phyloP scores from a whole-genome alignment of 1,139 yeast species.

The Yamadazyma trypodendri region DNA sequence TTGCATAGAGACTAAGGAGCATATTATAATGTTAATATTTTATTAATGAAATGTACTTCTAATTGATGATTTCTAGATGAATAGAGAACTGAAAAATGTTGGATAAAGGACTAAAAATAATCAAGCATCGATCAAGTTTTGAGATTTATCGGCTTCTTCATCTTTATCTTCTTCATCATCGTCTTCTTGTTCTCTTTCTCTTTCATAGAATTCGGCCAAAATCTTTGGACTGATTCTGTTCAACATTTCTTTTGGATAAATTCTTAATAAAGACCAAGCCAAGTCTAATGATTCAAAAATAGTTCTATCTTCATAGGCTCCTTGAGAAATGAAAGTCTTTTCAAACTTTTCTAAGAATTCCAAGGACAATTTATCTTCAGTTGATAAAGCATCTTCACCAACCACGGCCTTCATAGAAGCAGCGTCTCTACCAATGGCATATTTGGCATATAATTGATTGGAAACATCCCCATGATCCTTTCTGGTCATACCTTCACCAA shows the following conservation, averaged over 20 bases:
- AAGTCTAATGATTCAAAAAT: conserved; percentile 94
- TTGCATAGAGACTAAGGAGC: conserved; percentile 1
- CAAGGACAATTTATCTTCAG: conserved; percentile 93
- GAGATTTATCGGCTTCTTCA: conserved; percentile 33
- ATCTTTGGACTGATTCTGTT: conserved; percentile 98
- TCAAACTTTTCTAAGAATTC: conserved; percentile 98
- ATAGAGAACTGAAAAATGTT: not conserved
- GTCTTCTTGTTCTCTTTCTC: conserved; percentile 64
- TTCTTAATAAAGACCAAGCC: conserved; percentile 97
- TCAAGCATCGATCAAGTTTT: conserved; percentile 55
- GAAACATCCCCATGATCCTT: conserved; percentile 99
- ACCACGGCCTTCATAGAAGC: conserved; percentile 99
- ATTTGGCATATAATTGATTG: conserved; percentile 96
- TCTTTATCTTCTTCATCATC: conserved; percentile 53
- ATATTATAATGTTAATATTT: not conserved
- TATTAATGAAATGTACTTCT: conserved; percentile 3
- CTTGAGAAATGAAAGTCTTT: conserved; percentile 91
- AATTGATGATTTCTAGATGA: not conserved
- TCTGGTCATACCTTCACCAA: conserved; percentile 99
- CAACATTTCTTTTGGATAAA: conserved; percentile 97
- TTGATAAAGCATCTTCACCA: conserved; percentile 98
- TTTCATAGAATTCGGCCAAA: conserved; percentile 89
- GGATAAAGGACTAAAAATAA: not conserved
- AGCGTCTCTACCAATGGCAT: conserved; percentile 99
- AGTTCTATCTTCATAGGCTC: conserved; percentile 93